phyloP scores from a whole-genome alignment of 1,284 basidiomycete genomes.

The Cystobasidium pallidum region DNA sequence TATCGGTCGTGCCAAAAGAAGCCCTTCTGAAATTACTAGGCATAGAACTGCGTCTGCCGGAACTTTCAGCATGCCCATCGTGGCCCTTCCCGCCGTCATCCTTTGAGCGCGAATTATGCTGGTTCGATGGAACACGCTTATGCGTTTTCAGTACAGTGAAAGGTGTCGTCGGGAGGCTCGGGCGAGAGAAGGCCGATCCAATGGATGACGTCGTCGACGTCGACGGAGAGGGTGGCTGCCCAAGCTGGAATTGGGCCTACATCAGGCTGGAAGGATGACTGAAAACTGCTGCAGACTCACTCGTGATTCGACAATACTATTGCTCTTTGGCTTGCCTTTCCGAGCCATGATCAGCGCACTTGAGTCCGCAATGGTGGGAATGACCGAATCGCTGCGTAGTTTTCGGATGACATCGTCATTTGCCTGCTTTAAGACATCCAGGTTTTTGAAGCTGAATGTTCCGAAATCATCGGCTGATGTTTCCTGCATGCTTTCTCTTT shows the following conservation, averaged over 20 bases:
- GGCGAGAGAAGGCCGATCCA: conserved; percentile 79
- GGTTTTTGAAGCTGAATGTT: conserved; percentile 96
- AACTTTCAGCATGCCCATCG: conserved; percentile 58
- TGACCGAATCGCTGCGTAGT: conserved; percentile 63
- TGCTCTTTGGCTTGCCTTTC: conserved; percentile 49
- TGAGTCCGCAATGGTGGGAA: conserved; percentile 34
- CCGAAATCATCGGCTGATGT: conserved; percentile 84
- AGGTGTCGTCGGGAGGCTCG: conserved; percentile 66
- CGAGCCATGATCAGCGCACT: conserved; percentile 40
- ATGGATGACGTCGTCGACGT: conserved; percentile 91
- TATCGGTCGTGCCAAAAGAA: conserved; percentile 61
- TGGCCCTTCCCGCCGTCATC: conserved; percentile 64
- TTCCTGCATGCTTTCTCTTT: conserved; percentile 45
- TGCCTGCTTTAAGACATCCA: conserved; percentile 93
- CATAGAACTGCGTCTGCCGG: conserved; percentile 76
- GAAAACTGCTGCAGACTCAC: conserved; percentile 34
- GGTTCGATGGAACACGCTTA: conserved; percentile 79
- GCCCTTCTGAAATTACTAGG: conserved; percentile 84
- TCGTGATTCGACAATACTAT: conserved; percentile 50
- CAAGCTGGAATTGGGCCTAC: background rate
- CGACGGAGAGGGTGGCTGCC: conserved; percentile 69
- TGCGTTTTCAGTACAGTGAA: conserved; percentile 60
- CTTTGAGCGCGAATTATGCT: conserved; percentile 72
- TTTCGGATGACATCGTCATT: conserved; percentile 98
- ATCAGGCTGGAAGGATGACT: background rate